A percentile compares a stretch with the other conserved stretches of the same genome.
Evolutionary conservation across 805 yeast species (phyloP).

Genomic region (Starmera quercuum): DNA sequence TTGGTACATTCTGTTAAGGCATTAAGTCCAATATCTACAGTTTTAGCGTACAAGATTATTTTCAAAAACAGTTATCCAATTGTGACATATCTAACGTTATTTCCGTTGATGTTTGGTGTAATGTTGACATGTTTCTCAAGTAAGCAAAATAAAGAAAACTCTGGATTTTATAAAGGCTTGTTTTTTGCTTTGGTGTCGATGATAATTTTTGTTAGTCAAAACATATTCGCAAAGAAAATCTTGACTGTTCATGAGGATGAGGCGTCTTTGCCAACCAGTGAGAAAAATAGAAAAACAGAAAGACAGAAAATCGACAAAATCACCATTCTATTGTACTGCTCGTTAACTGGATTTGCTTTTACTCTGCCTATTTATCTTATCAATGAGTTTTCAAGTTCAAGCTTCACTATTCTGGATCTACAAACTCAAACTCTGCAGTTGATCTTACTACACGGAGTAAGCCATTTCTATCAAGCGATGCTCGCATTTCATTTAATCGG

Average conservation of each 20-base stretch:
- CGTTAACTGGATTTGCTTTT: conserved; percentile 56
- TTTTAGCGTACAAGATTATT: conserved; percentile 60
- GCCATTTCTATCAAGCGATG: conserved; percentile 68
- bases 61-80: conserved; percentile 50
- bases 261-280: conserved; percentile 18
- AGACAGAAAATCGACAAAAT: conserved; percentile 55
- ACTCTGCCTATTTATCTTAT: conserved; percentile 62
- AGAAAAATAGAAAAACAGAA: conserved; percentile 13
- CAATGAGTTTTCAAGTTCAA: conserved; percentile 35
- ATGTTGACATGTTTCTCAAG: conserved; percentile 65
- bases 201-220: conserved; percentile 67
- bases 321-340: conserved; percentile 65
- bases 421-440: conserved; percentile 23
- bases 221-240: conserved; percentile 71
- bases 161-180: conserved; percentile 23
- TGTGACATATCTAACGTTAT: conserved; percentile 69
- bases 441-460: conserved; percentile 52
- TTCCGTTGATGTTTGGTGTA: conserved; percentile 79
- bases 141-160: conserved; percentile 11
- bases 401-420: conserved; percentile 22
- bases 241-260: conserved; percentile 40
- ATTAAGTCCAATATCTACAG: conserved; percentile 83
- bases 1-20: conserved; percentile 93
- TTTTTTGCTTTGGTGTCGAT: conserved; percentile 32
- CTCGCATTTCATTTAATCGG: conserved; percentile 74